phyloP scores from a whole-genome alignment of 2,329 filamentous ascomycete species.

The Phyllosticta citrichinensis region DNA sequence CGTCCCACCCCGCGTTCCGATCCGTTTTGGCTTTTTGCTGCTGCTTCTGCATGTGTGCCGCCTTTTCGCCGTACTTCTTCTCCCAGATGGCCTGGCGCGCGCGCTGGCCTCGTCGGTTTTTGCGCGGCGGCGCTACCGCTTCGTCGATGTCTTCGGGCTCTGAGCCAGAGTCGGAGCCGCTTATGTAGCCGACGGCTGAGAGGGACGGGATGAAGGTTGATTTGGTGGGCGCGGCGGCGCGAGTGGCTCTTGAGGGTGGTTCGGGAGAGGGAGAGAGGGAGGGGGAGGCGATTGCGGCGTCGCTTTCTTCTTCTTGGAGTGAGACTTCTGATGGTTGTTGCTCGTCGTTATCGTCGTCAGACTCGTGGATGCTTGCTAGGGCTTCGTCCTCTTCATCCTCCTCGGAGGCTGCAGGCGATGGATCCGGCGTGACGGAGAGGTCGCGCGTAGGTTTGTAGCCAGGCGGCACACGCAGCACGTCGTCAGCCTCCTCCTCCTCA shows the following conservation, averaged over 20 bases:
- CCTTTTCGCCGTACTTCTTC: constrained; percentile 64
- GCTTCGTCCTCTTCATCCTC: background rate
- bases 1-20: constrained; percentile 48
- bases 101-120: constrained; percentile 67
- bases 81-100: constrained; percentile 72
- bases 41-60: constrained; percentile 52
- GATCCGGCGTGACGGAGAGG: constrained; percentile 4
- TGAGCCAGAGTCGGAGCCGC: constrained; percentile 58
- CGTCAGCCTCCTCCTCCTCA: constrained; percentile 19
- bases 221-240: constrained; percentile 19
- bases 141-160: constrained; percentile 40
- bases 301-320: no score
- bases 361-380: background rate
- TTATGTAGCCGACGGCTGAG: constrained; percentile 68
- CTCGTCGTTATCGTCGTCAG: background rate
- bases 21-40: constrained; percentile 23
- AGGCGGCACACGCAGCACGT: background rate
- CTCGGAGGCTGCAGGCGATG: constrained; percentile 2
- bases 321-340: background rate
- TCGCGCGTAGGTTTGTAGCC: constrained; percentile 5
- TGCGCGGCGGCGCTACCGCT: constrained; percentile 46
- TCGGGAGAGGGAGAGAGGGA: constrained; percentile 13
- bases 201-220: constrained; percentile 65
- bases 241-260: constrained; percentile 18
- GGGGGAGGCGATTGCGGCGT: background rate